Evolutionary conservation across 257 asterid species (phyloP).

Genomic region (Lavandula angustifolia): DNA sequence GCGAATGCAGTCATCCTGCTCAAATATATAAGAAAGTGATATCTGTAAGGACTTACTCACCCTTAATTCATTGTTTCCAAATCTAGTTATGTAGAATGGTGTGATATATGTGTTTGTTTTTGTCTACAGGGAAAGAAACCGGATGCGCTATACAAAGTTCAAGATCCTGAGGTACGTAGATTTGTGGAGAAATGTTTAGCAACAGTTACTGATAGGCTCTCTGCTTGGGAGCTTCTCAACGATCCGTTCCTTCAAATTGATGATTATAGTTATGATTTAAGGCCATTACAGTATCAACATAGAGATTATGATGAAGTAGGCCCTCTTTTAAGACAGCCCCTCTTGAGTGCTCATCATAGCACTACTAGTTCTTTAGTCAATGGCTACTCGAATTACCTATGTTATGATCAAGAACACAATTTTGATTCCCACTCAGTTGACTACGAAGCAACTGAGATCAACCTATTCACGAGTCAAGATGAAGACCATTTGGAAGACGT

Average conservation of each 20-base stretch:
- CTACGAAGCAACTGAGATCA: conserved; percentile 51
- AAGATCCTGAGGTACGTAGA: conserved; percentile 74
- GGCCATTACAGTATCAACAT: conserved; percentile 38
- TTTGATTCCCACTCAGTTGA: conserved; percentile 45
- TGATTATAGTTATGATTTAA: conserved; percentile 49
- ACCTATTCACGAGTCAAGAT: conserved; percentile 56
- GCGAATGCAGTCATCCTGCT: conserved; percentile 88
- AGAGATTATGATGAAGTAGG: conserved; percentile 49
- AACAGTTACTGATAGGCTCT: conserved; percentile 63
- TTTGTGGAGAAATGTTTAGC: conserved; percentile 92
- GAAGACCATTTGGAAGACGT: conserved; percentile 52
- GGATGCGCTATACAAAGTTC: conserved; percentile 72
- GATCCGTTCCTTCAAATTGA: conserved; percentile 83
- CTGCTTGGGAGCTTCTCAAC: conserved; percentile 85
- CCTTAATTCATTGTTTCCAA: neutral
- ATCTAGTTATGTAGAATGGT: neutral
- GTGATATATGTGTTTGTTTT: neutral
- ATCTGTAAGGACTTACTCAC: conserved; percentile 51
- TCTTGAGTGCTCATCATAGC: conserved; percentile 49
- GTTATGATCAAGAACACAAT: conserved; percentile 51
- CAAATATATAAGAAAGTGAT: conserved; percentile 87
- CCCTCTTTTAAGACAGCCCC: conserved; percentile 53
- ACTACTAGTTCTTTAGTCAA: conserved; percentile 46
- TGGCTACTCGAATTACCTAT: conserved; percentile 50
- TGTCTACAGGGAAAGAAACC: conserved; percentile 73